Conservation (phyloP, 148 eudicot species). For the Amaranthus hypochondriacus region DNA sequence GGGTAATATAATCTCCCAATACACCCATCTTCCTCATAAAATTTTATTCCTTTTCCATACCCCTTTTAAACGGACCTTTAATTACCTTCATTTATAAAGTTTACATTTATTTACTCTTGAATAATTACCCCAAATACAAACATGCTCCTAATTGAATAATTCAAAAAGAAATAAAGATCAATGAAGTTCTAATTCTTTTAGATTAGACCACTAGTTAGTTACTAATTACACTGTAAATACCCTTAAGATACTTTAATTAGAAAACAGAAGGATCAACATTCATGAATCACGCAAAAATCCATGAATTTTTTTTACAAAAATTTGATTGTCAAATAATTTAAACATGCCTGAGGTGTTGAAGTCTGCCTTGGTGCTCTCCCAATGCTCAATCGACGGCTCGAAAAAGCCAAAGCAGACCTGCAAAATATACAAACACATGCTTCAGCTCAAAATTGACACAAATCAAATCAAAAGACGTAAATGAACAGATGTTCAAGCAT, state of each 20-base stretch:
- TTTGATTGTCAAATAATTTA: background rate
- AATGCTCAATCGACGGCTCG: constrained; percentile 35
- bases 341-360: constrained; percentile 49
- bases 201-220: background rate
- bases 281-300: background rate
- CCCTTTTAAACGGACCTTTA: no score
- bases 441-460: background rate
- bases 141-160: background rate
- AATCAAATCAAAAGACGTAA: background rate
- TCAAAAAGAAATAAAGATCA: background rate
- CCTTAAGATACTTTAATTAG: background rate
- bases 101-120: no score
- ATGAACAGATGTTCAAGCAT: no score
- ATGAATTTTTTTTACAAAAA: background rate
- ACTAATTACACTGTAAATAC: background rate
- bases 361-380: constrained; percentile 34
- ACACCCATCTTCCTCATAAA: no score
- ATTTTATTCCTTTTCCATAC: background rate
- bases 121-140: no score
- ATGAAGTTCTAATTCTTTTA: background rate
- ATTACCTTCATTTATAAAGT: background rate
- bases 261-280: background rate
- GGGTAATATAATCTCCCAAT: no score
- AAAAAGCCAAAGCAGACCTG: constrained; percentile 59
- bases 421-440: background rate